Conservation (phyloP, 2,329 filamentous ascomycete genomes). For the Ophiobolus disseminans region DNA sequence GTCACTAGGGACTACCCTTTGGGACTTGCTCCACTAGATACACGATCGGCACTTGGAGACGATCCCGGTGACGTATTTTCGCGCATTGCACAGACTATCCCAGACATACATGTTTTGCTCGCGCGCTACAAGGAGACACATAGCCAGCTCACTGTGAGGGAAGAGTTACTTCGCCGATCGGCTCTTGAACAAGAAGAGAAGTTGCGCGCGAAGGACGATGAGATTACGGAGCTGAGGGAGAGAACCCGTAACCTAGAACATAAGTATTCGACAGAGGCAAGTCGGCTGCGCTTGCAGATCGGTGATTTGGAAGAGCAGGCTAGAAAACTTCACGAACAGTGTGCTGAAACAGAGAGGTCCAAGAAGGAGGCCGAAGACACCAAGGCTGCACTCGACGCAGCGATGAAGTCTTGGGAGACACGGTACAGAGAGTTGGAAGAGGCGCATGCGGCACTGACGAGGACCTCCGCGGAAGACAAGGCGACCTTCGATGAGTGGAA, state of each 20-base stretch:
- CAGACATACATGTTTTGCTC: slow-evolving; percentile 48
- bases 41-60: slow-evolving; percentile 43
- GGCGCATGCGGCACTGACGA: slow-evolving; percentile 47
- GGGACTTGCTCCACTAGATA: slow-evolving; percentile 39
- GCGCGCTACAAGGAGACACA: slow-evolving; percentile 60
- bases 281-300: slow-evolving; percentile 59
- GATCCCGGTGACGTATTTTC: slow-evolving; percentile 48
- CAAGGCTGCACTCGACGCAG: slow-evolving; percentile 37
- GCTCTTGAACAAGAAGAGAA: slow-evolving; percentile 59
- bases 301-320: slow-evolving; percentile 60
- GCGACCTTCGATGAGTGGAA: slow-evolving; percentile 56
- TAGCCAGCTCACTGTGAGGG: slow-evolving; percentile 57
- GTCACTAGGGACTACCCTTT: slow-evolving; percentile 44
- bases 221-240: slow-evolving; percentile 60
- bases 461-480: slow-evolving; percentile 46
- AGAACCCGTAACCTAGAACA: slow-evolving; percentile 59
- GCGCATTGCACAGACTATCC: slow-evolving; percentile 48
- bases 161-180: slow-evolving; percentile 58
- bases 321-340: slow-evolving; percentile 58
- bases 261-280: slow-evolving; percentile 59
- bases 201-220: slow-evolving; percentile 59
- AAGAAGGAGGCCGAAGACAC: slow-evolving; percentile 48
- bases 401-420: slow-evolving; percentile 50
- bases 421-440: slow-evolving; percentile 54
- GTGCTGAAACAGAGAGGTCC: slow-evolving; percentile 53